Percentiles rank a stretch among this genome's conserved stretches.
Evolutionary conservation across 192 early-diverging fungal species (phyloP).

Genomic region (Nowakowskiella sp.): DNA sequence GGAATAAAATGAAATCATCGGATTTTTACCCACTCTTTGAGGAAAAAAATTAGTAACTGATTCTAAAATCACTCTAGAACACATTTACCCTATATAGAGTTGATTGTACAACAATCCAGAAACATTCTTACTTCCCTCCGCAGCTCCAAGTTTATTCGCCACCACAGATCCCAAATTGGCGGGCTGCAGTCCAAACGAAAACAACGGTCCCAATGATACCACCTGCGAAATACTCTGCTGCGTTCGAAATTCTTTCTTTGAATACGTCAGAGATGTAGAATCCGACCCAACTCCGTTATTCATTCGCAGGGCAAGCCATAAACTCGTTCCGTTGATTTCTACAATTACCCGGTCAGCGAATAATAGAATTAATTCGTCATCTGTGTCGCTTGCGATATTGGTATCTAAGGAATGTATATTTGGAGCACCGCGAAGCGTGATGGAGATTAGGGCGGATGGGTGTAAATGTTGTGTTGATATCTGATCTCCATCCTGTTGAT

Average conservation of each 20-base stretch:
- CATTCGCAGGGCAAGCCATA: slow-evolving; percentile 30
- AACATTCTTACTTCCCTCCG: slow-evolving; percentile 15
- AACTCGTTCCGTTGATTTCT: slow-evolving; percentile 25
- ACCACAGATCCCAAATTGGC: slow-evolving; percentile 15
- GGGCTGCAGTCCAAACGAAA: not conserved
- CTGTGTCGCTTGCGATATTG: too few relatives aligned
- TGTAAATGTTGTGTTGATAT: too few relatives aligned
- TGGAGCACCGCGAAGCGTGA: too few relatives aligned
- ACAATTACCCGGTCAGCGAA: slow-evolving; percentile 22
- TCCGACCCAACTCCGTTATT: slow-evolving; percentile 8
- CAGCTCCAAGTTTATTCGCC: slow-evolving; percentile 27
- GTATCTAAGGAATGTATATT: too few relatives aligned
- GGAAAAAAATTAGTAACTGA: slow-evolving; percentile 21
- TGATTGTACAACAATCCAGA: slow-evolving; percentile 22
- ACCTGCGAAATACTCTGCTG: too few relatives aligned
- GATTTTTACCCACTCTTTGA: not conserved
- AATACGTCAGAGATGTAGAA: not conserved
- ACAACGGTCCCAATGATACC: too few relatives aligned
- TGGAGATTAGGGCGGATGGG: too few relatives aligned
- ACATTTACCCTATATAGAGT: slow-evolving; percentile 23
- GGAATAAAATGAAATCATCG: not conserved
- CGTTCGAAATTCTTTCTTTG: not conserved
- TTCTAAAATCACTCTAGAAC: slow-evolving; percentile 8
- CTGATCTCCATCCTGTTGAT: too few relatives aligned
- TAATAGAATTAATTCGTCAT: slow-evolving; percentile 30